A percentile compares a stretch with the other conserved stretches of the same genome.
Evolutionary conservation across 2,329 filamentous ascomycete species (phyloP).

Genomic region (Paraphoma sp.): DNA sequence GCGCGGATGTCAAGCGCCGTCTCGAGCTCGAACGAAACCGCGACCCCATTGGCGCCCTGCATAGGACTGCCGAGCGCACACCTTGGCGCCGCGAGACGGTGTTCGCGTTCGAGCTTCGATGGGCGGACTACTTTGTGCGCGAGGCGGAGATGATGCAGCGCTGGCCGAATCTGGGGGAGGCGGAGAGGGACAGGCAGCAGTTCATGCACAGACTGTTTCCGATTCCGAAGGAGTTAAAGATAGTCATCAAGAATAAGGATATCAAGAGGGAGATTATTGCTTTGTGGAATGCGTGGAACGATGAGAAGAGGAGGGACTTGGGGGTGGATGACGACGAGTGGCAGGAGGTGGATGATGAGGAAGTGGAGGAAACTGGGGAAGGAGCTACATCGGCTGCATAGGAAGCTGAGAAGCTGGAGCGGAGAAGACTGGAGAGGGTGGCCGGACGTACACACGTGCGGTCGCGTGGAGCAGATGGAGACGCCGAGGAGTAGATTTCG

Average conservation of each 20-base stretch:
- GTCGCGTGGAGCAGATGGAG: not conserved
- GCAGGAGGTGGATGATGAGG: not conserved
- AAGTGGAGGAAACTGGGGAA: not conserved
- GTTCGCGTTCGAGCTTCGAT: slow-evolving; percentile 28
- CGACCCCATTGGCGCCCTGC: not conserved
- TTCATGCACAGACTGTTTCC: slow-evolving; percentile 9
- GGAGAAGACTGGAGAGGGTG: too few species aligned
- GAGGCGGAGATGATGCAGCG: slow-evolving; percentile 19
- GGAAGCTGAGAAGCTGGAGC: not conserved
- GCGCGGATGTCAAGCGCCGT: not conserved
- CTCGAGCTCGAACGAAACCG: not conserved
- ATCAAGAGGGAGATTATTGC: slow-evolving; percentile 8
- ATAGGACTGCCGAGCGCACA: slow-evolving; percentile 6
- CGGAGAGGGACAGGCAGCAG: slow-evolving; percentile 15
- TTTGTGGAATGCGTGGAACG: slow-evolving; percentile 30
- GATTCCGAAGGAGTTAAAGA: slow-evolving; percentile 19
- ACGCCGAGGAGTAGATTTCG: not conserved
- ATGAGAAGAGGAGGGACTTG: slow-evolving; percentile 16
- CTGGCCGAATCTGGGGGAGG: slow-evolving; percentile 13
- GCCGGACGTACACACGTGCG: too few species aligned
- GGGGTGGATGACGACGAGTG: not conserved
- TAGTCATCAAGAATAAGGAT: not conserved
- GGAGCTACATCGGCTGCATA: not conserved
- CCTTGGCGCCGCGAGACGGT: slow-evolving; percentile 32
- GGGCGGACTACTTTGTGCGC: slow-evolving; percentile 33